phyloP scores from a whole-genome alignment of 2,329 filamentous ascomycete genomes.

The Calonectria pauciramosa region DNA sequence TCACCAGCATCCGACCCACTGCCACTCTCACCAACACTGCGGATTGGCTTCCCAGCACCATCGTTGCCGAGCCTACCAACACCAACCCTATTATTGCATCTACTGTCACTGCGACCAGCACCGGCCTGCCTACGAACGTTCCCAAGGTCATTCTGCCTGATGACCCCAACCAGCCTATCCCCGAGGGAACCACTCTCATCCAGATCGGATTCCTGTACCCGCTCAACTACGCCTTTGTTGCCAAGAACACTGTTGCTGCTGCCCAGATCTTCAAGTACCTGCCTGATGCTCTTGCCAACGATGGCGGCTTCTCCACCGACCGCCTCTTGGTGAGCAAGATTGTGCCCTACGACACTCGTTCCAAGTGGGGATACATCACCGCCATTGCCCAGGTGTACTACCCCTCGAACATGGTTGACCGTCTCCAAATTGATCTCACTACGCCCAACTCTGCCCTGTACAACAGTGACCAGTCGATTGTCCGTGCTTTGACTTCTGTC shows the following conservation, averaged over 20 bases:
- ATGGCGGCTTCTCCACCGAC: conserved; percentile 66
- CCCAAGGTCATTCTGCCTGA: conserved; percentile 83
- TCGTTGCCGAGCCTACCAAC: conserved; percentile 67
- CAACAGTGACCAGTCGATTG: conserved; percentile 75
- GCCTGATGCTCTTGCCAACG: conserved; percentile 78
- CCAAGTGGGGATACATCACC: conserved; percentile 81
- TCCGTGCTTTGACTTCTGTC: conserved; percentile 80
- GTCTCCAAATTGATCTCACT: conserved; percentile 77
- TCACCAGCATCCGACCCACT: conserved; percentile 59
- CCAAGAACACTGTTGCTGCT: conserved; percentile 77
- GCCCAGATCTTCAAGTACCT: conserved; percentile 88
- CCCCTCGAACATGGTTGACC: conserved; percentile 76
- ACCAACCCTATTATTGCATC: conserved; percentile 35
- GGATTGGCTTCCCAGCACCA: conserved; percentile 71
- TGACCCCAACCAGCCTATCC: conserved; percentile 64
- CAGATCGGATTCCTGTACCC: conserved; percentile 87
- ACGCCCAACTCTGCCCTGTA: conserved; percentile 82
- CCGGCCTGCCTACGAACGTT: conserved; percentile 74
- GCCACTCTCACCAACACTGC: conserved; percentile 59
- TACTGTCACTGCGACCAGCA: conserved; percentile 55
- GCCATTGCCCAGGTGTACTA: conserved; percentile 80
- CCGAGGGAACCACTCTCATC: conserved; percentile 77
- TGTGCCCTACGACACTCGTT: conserved; percentile 80
- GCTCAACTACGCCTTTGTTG: conserved; percentile 89
- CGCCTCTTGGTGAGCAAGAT: conserved; percentile 79